Evolutionary conservation across 2,329 filamentous ascomycete species (phyloP).

Genomic region (Trichoderma sp.): DNA sequence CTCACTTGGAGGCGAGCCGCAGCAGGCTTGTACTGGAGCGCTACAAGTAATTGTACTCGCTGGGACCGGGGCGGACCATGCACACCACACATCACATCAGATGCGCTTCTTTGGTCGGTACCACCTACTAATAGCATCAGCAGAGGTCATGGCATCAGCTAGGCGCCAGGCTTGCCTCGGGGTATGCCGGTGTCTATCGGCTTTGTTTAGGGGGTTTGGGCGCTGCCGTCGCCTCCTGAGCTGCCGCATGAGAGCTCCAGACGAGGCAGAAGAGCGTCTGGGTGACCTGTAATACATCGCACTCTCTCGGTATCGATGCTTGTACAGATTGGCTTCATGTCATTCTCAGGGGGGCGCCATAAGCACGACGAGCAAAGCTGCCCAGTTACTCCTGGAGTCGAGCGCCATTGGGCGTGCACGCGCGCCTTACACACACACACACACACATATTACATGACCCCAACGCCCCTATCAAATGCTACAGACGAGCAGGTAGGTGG

Average conservation of each 20-base stretch:
- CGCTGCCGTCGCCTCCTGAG: slow-evolving; percentile 4
- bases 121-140: not conserved
- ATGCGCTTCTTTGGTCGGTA: not conserved
- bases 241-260: not conserved
- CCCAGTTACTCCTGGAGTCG: not conserved
- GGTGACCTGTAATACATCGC: too few species aligned
- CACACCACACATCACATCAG: slow-evolving; percentile 19
- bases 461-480: too few species aligned
- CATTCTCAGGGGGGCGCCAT: not conserved
- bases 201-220: not conserved
- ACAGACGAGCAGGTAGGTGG: not conserved
- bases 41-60: not conserved
- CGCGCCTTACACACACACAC: not conserved
- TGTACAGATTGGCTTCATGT: slow-evolving; percentile 6
- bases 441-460: too few species aligned
- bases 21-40: not conserved
- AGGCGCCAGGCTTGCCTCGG: not conserved
- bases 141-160: slow-evolving; percentile 11
- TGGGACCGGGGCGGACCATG: slow-evolving; percentile 13
- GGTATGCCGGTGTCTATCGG: slow-evolving; percentile 7
- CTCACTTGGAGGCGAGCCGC: slow-evolving; percentile 9
- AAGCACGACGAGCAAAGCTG: not conserved
- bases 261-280: too few species aligned
- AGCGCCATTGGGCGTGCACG: slow-evolving; percentile 1
- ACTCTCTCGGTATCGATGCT: not conserved